Conservation (phyloP, 371 early-diverging fungal genomes). For the Lichtheimia ramosa region DNA sequence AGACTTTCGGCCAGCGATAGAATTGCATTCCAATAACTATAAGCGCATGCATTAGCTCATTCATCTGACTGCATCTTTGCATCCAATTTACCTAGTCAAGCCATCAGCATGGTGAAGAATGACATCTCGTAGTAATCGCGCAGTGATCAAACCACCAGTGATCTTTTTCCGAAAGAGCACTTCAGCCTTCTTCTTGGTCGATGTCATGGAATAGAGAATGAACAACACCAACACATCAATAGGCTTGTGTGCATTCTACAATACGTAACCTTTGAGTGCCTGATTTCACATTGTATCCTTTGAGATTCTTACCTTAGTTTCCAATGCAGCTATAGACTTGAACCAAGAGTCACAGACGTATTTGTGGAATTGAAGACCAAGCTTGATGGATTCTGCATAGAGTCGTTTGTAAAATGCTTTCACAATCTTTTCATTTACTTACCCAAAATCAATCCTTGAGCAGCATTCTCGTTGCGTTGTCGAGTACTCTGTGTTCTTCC, state of each 20-base stretch:
- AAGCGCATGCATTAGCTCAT: neutral
- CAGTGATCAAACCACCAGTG: constrained; percentile 47
- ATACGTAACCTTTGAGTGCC: neutral
- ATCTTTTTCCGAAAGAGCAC: constrained; percentile 58
- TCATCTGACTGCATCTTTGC: too few relatives aligned
- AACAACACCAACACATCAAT: constrained; percentile 71
- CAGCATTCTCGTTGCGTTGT: neutral
- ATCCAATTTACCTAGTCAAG: constrained; percentile 38
- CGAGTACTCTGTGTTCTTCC: constrained; percentile 31
- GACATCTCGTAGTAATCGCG: constrained; percentile 50
- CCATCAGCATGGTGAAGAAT: constrained; percentile 53
- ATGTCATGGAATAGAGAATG: constrained; percentile 64
- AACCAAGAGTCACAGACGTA: constrained; percentile 75
- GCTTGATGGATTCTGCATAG: constrained; percentile 61
- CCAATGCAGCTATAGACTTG: constrained; percentile 53
- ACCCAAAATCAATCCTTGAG: too few relatives aligned
- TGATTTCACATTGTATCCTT: neutral
- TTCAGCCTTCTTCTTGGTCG: constrained; percentile 69
- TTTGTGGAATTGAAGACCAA: constrained; percentile 67
- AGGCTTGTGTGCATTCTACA: constrained; percentile 45
- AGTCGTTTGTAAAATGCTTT: too few relatives aligned
- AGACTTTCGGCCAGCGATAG: constrained; percentile 65
- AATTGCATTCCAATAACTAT: constrained; percentile 57
- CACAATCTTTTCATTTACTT: too few relatives aligned
- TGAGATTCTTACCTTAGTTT: constrained; percentile 8